Evolutionary conservation across 768 basidiomycete species (phyloP), one percentile per base, ranked within the genome.

Genomic region (Collybia mongolica): DNA sequence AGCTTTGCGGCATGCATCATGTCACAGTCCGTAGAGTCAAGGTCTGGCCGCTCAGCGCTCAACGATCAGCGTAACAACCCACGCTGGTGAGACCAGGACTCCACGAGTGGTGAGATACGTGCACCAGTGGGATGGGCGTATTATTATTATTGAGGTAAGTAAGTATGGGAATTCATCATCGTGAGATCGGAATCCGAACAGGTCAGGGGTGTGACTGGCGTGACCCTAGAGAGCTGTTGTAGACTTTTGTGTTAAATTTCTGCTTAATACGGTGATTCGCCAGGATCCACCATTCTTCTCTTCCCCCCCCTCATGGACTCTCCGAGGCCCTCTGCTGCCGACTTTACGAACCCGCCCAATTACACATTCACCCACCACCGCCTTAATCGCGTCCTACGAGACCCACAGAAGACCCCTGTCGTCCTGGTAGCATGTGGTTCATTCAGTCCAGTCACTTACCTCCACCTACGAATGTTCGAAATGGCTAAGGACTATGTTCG

Each of bases 401-500:
- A 88, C 62, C 63, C 83, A 6, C 71, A 68, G 18, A 91, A 88
- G 70, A 85, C 86, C 6, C 96, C 93, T n/a, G 72, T 97, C 58
- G 90, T 94, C 48, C 85, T 97, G 54, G 93, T 99, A 52, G 97
- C 93, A 40, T 99, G 97, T 64, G 97, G 96, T 23, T 96, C 93
- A 48, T 98, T 98, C 82, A 95, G 92, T 60, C 96, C 96, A 9
- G 89, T 97, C 54, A 97, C 95, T n/a, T 96, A 94, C 63, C 88
- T 96, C 45, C 94, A 97, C 64, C 82, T 98, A 54, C 90, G 97
- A 58, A 98, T 99, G 94, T 99, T 98, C 70, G 97, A 98, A 67
- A 98, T 99, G 97, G 97, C 96, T 49, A 90, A 88, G 71, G 97
- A 98, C 75, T 94, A 93, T 62, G 83, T 90, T 46, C 84, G 92